phyloP scores from a whole-genome alignment of 768 basidiomycete species.

The Tulasnella sp. region DNA sequence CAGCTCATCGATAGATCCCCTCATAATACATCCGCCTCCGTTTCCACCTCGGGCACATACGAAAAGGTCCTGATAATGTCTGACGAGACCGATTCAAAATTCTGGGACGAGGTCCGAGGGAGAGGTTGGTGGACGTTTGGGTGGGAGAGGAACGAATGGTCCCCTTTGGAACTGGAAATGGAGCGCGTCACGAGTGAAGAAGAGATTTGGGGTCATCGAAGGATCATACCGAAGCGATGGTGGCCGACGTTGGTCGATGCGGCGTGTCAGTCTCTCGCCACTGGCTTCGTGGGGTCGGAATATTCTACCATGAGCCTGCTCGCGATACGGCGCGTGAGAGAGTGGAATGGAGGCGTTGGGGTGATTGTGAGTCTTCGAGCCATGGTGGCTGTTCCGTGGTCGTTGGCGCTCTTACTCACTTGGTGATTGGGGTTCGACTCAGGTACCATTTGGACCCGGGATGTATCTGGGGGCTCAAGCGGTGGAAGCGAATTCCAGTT shows the following conservation, averaged over 20 bases:
- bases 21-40: too few relatives aligned
- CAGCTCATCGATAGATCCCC: too few relatives aligned
- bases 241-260: slow-evolving; percentile 63
- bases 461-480: too few relatives aligned
- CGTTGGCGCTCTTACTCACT: too few relatives aligned
- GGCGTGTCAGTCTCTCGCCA: slow-evolving; percentile 52
- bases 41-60: too few relatives aligned
- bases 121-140: slow-evolving; percentile 7
- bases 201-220: neutral
- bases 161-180: too few relatives aligned
- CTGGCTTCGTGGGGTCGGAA: slow-evolving; percentile 63
- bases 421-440: too few relatives aligned
- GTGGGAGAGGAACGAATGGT: neutral
- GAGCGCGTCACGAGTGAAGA: neutral
- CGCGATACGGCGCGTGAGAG: slow-evolving; percentile 52
- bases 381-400: too few relatives aligned
- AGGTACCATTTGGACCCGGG: too few relatives aligned
- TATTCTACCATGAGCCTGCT: slow-evolving; percentile 60
- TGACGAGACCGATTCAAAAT: slow-evolving; percentile 11
- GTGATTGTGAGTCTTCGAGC: slow-evolving; percentile 31
- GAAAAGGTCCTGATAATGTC: slow-evolving; percentile 7
- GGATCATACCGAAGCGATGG: slow-evolving; percentile 26
- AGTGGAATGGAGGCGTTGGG: slow-evolving; percentile 49
- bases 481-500: too few relatives aligned
- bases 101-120: slow-evolving; percentile 8